phyloP scores from a whole-genome alignment of 805 yeast species.

The Torulaspora indica region DNA sequence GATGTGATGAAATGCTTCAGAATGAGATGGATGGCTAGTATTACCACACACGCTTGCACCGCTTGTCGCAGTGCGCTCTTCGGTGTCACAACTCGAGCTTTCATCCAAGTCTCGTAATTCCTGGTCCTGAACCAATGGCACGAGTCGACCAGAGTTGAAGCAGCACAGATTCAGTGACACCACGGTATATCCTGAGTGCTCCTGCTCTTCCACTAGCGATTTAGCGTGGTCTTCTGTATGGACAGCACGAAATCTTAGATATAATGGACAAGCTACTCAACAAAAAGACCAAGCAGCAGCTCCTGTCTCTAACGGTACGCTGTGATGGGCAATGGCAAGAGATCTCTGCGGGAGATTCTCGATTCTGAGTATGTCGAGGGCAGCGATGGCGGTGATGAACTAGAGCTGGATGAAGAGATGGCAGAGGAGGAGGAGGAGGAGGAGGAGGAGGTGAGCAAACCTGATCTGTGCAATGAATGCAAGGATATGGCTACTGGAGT shows the following conservation, averaged over 20 bases:
- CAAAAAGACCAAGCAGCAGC: background rate
- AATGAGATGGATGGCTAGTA: background rate
- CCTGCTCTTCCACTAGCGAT: background rate
- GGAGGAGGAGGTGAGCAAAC: conserved; percentile 31
- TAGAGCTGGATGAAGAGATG: conserved; percentile 16
- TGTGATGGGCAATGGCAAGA: conserved; percentile 22
- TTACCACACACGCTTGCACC: background rate
- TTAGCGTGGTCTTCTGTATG: background rate
- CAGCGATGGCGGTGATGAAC: conserved; percentile 30
- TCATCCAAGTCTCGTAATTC: background rate
- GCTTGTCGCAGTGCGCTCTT: background rate
- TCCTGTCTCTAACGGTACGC: background rate
- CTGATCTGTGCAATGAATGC: conserved; percentile 60
- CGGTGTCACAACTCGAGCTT: background rate
- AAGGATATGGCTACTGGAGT: conserved; percentile 66
- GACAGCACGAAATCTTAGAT: background rate
- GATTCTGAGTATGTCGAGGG: conserved; percentile 37
- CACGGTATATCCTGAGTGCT: background rate
- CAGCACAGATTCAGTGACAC: background rate
- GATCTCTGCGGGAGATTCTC: conserved; percentile 38
- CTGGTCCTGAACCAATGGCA: background rate
- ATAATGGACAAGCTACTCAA: background rate
- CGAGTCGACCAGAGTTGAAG: background rate
- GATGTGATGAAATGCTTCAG: background rate
- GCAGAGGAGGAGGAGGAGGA: conserved; percentile 32